A percentile compares a stretch with the other conserved stretches of the same genome.
phyloP scores from a whole-genome alignment of 176 grass and related monocot species.

The Saccharum spontaneum region DNA sequence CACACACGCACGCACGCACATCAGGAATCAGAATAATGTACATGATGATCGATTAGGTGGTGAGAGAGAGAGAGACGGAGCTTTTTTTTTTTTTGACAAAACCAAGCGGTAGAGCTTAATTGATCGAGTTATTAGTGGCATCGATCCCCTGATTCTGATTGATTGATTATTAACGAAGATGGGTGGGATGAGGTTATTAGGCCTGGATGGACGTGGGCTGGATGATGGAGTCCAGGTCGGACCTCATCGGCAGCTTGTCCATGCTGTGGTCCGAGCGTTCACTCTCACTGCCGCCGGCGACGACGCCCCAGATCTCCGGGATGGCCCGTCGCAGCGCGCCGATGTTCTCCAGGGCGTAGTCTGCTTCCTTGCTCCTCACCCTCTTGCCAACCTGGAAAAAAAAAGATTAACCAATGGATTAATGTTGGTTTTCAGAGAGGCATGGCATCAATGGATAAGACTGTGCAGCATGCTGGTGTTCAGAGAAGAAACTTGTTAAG shows the following conservation, averaged over 20 bases:
- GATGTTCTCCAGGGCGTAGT: conserved; percentile 74
- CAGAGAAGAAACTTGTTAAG: neutral
- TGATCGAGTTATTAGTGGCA: conserved; percentile 30
- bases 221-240: conserved; percentile 64
- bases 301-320: conserved; percentile 72
- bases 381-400: conserved; percentile 70
- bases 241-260: conserved; percentile 44
- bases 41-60: neutral
- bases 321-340: conserved; percentile 47
- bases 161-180: neutral
- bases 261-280: conserved; percentile 4
- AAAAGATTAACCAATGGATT: neutral
- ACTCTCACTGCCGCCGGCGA: neutral
- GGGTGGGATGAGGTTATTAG: conserved; percentile 18
- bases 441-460: neutral
- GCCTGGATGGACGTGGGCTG: conserved; percentile 62
- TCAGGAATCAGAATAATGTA: conserved; percentile 38
- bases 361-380: conserved; percentile 64
- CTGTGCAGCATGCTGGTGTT: neutral
- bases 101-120: too few relatives aligned
- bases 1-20: neutral
- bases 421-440: neutral
- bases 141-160: neutral
- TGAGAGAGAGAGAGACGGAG: neutral
- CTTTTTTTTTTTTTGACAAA: too few relatives aligned